Percentiles rank a stretch among this genome's conserved stretches.
These are phyloP conservation scores for Rhodotorula kratochvilovae DNA, from an alignment of 768 basidiomycete species.

Conservation along the genomic window DNA sequence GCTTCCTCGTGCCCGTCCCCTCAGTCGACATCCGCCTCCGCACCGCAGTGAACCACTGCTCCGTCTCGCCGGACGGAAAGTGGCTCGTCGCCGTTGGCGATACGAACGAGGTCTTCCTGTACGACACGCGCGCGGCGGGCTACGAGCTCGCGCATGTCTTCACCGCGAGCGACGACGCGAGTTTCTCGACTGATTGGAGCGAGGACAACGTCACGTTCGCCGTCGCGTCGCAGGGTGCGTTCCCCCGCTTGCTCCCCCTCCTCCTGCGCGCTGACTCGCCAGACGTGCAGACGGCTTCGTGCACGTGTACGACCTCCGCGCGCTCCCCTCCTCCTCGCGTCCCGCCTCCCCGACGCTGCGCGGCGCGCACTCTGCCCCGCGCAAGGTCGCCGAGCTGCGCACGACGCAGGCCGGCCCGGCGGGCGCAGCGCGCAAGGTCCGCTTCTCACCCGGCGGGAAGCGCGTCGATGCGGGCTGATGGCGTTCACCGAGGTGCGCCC, in stretches of 20 bases:
- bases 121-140: conserved; percentile 58
- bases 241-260: background rate
- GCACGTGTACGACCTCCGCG: conserved; percentile 27
- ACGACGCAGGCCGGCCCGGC: conserved; percentile 52
- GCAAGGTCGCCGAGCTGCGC: conserved; percentile 28
- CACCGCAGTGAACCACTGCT: conserved; percentile 78
- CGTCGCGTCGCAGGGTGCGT: conserved; percentile 62
- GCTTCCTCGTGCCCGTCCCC: conserved; percentile 53
- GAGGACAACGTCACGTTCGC: conserved; percentile 72
- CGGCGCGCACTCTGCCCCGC: background rate
- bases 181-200: conserved; percentile 76
- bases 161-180: conserved; percentile 51
- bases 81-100: conserved; percentile 87
- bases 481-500: conserved; percentile 76
- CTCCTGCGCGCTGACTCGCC: no score
- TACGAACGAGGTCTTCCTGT: conserved; percentile 76
- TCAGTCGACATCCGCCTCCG: conserved; percentile 42
- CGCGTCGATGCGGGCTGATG: conserved; percentile 61
- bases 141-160: conserved; percentile 33
- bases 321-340: conserved; percentile 9
- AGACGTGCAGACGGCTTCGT: conserved; percentile 30
- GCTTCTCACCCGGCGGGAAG: conserved; percentile 68
- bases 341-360: background rate
- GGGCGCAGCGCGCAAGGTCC: conserved; percentile 80
- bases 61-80: conserved; percentile 80